Evolutionary conservation across 495 filamentous ascomycete genomes (phyloP).

Genomic region (Hypoxylon intermedium): DNA sequence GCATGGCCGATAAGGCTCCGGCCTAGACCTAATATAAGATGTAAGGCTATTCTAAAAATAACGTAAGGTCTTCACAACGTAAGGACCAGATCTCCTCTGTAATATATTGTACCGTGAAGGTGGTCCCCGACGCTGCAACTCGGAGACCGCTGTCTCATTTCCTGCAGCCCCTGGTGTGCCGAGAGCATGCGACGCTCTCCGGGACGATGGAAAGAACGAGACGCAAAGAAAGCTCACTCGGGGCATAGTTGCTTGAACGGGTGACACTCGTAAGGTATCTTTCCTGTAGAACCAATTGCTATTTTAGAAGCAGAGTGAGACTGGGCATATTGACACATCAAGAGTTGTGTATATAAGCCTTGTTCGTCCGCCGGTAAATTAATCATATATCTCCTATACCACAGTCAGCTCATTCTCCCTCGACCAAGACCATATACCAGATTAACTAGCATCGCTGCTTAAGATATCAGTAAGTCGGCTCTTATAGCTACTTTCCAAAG

Average conservation of each 20-base stretch:
- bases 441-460: slow-evolving; percentile 3
- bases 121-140: slow-evolving; percentile 29
- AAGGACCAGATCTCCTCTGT: slow-evolving; percentile 10
- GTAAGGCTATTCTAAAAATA: slow-evolving; percentile 36
- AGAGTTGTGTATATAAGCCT: slow-evolving; percentile 25
- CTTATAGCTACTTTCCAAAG: not conserved
- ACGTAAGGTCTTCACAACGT: not conserved
- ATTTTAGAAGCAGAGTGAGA: slow-evolving; percentile 25
- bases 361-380: slow-evolving; percentile 12
- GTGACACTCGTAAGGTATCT: slow-evolving; percentile 33
- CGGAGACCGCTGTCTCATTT: slow-evolving; percentile 19
- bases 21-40: slow-evolving; percentile 30
- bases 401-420: slow-evolving; percentile 13
- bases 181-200: slow-evolving; percentile 16
- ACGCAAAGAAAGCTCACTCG: slow-evolving; percentile 21
- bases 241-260: slow-evolving; percentile 24
- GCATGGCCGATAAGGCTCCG: slow-evolving; percentile 12
- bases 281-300: slow-evolving; percentile 19
- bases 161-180: slow-evolving; percentile 10
- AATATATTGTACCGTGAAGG: slow-evolving; percentile 34
- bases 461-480: slow-evolving; percentile 14
- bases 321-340: slow-evolving; percentile 9
- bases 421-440: not conserved
- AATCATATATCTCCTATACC: slow-evolving; percentile 12
- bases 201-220: slow-evolving; percentile 21